Evolutionary conservation across 1,284 basidiomycete species (phyloP), one percentile per base, ranked within the genome.

Genomic region (Pyrrhoderma lamaoense): DNA sequence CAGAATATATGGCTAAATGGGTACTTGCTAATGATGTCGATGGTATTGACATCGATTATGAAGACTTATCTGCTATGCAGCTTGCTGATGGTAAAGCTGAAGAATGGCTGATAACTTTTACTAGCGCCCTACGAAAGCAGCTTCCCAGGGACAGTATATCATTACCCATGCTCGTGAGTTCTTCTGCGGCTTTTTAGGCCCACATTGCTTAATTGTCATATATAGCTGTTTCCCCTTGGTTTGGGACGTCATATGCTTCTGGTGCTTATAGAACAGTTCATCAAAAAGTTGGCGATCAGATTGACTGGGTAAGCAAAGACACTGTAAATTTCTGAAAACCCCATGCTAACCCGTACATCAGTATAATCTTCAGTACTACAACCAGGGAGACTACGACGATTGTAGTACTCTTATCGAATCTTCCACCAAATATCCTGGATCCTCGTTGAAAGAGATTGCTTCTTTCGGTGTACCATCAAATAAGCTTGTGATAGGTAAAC

Each of bases 401-500:
- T 62, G 61, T 48, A 25, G 37, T 11, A 50, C 51, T 13, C 55
- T 62, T n/a, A 48, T 62, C 1, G 56, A 39, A 14, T 61, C 61
- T 16, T 52, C 53, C 11, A 42, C n/a, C 18, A 42, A 38, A 7
- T 53, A 27, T 22, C 61, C 61, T 3, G 44, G 58, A 5, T 57
- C 61, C 9, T 45, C 61, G 8, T 38, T 64, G 23, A 56, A 59
- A 46, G 51, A 64, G 50, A 64, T 64, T 39, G 53, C 56, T 35
- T 45, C 50, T 1, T 47, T 40, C 23, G 59, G 61, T 22, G 53
- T 63, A 16, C 18, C 22, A 4, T 44, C 57, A 21, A 53, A 58
- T 38, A 63, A 62, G 53, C 39, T 62, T 8, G 51, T 62, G 11
- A 55, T 62, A 31, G 62, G 62, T 22, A 64, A 64, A 50, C 59